Conservation (phyloP, 164 flowering plant genomes). For the Euptelea pleiosperma region DNA sequence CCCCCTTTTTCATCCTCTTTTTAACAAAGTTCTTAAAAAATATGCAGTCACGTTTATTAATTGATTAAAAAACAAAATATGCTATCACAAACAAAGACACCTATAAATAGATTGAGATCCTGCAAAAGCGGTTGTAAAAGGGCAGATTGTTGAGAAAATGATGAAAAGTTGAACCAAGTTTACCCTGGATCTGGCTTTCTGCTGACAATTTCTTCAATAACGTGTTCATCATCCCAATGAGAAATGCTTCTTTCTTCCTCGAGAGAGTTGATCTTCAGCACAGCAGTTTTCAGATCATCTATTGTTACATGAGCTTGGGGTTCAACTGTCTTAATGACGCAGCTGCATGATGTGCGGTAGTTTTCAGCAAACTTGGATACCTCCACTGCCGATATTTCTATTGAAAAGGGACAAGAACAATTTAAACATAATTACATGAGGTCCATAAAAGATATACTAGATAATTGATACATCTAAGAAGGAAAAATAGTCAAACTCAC, state of each 20-base stretch:
- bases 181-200: conserved; percentile 81
- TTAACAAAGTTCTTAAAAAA: no score
- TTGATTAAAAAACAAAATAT: no score
- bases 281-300: conserved; percentile 58
- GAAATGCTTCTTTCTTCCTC: conserved; percentile 57
- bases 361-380: conserved; percentile 65
- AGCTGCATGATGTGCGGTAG: conserved; percentile 57
- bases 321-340: conserved; percentile 82
- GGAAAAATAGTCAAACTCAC: conserved; percentile 42
- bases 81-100: no score
- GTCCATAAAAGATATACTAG: not conserved
- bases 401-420: not conserved
- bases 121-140: no score
- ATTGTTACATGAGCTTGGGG: conserved; percentile 62
- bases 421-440: not conserved
- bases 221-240: conserved; percentile 86
- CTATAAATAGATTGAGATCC: no score
- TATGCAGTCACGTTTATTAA: no score
- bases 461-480: not conserved
- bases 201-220: conserved; percentile 85
- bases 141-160: no score
- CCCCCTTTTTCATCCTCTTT: no score
- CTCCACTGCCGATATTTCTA: conserved; percentile 75
- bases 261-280: conserved; percentile 49
- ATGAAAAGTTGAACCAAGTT: conserved; percentile 15